A percentile compares a stretch with the other conserved stretches of the same genome.
Conservation (phyloP, 768 basidiomycete species). For the Phaeolepiota aurea region DNA sequence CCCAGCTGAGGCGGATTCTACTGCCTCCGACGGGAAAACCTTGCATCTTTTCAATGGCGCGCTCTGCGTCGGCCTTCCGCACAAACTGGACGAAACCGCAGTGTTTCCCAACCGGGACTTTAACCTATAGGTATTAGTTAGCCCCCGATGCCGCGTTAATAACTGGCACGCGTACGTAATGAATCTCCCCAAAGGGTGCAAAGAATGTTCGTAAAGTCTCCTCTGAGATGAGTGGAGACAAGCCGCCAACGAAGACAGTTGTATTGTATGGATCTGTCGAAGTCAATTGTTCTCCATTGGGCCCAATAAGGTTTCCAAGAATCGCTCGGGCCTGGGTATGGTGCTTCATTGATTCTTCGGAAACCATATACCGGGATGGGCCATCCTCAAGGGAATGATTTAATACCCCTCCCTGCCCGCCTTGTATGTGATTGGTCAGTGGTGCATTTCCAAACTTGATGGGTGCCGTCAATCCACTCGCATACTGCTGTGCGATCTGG, state of each 20-base stretch:
- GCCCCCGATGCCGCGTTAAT: too few species aligned
- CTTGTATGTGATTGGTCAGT: not conserved
- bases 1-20: slow-evolving; percentile 88
- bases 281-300: slow-evolving; percentile 79
- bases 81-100: slow-evolving; percentile 97
- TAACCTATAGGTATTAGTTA: slow-evolving; percentile 47
- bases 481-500: slow-evolving; percentile 43
- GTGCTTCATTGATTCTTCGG: slow-evolving; percentile 79
- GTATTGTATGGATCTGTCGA: slow-evolving; percentile 95
- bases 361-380: slow-evolving; percentile 43
- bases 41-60: slow-evolving; percentile 94
- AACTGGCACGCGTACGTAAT: slow-evolving; percentile 61
- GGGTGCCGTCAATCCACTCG: slow-evolving; percentile 22
- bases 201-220: slow-evolving; percentile 89
- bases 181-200: slow-evolving; percentile 87
- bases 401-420: not conserved
- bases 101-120: slow-evolving; percentile 93
- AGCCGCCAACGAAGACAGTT: slow-evolving; percentile 89
- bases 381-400: not conserved
- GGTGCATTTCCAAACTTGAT: slow-evolving; percentile 11
- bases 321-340: slow-evolving; percentile 79
- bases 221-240: slow-evolving; percentile 84
- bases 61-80: slow-evolving; percentile 83
- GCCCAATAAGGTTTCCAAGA: slow-evolving; percentile 75
- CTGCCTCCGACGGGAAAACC: slow-evolving; percentile 92